Evolutionary conservation across 768 basidiomycete genomes (phyloP), one percentile per base, ranked within the genome.

Genomic region (Tylopilus subfusipes): DNA sequence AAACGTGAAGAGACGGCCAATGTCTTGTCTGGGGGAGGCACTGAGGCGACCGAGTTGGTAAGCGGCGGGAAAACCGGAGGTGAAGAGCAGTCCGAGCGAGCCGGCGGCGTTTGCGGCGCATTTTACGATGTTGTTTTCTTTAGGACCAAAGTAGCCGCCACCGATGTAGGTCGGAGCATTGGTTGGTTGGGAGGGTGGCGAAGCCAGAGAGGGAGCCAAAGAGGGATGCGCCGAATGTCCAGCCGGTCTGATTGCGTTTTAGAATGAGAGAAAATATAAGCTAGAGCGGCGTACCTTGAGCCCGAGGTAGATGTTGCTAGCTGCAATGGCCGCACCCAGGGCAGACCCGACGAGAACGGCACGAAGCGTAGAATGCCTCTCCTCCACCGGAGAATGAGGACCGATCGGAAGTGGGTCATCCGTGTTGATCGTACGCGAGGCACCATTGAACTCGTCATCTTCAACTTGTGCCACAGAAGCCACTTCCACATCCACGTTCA

Each of bases 281-380:
- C 30, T 30, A 11, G 13, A 34, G 30, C 7, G 7, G 43, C 58
- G 16, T 33, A 62, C 67, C 71, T 86, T 85, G 54, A 86, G 67
- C 36, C 85, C 82, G 21, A 85, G 79, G 65, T 87, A 85, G 55
- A 87, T 80, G 65, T 84, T 83, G 45, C 81, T 82, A 13, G 84
- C 81, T 44, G 80, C 78, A 25, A 85, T 79, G 65, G 84, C 57
- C 38, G 77, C 79, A 29, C 83, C 81, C 27, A 85, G 74, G 16
- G 51, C 55, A 60, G 76, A 77, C 53, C 82, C 81, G 53, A 81
- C 77, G 47, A 82, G 56, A 19, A 84, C 56, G 42, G 81, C 77
- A 51, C 81, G 75, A 58, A 82, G 56, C 11, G 81, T 79, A 44
- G 83, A 75, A 63, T 80, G 81, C 52, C 78, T 78, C 16, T 75